Conservation (phyloP, 495 filamentous ascomycete species). For the Xylona heveae region DNA sequence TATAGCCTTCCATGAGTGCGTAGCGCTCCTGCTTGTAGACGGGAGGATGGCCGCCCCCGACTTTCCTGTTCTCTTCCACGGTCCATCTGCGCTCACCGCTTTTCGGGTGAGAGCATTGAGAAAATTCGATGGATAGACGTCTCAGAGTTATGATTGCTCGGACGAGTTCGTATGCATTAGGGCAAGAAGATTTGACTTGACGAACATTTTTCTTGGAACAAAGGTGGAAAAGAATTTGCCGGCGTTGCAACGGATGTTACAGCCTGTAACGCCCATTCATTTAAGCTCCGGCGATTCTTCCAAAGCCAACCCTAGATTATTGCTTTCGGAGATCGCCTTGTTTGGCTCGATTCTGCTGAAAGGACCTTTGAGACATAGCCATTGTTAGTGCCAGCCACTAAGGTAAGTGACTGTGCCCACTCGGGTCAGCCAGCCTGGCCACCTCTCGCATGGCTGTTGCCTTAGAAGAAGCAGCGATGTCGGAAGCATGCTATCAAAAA, state of each 20-base stretch:
- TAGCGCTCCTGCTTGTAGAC: background rate
- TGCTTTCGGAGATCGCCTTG: slow-evolving; percentile 8
- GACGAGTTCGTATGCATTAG: slow-evolving; percentile 15
- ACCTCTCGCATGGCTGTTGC: background rate
- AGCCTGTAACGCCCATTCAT: slow-evolving; percentile 24
- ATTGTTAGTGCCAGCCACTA: slow-evolving; percentile 1
- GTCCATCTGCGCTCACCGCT: too few relatives aligned
- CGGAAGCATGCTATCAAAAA: too few relatives aligned
- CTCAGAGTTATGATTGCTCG: slow-evolving; percentile 4
- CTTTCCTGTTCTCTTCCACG: too few relatives aligned
- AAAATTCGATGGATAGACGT: background rate
- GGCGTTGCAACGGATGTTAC: slow-evolving; percentile 26
- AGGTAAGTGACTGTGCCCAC: slow-evolving; percentile 8
- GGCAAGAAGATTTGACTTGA: slow-evolving; percentile 8
- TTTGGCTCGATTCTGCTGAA: slow-evolving; percentile 1
- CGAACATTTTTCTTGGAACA: slow-evolving; percentile 13
- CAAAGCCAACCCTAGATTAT: too few relatives aligned
- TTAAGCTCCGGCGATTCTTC: slow-evolving; percentile 20
- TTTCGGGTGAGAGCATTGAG: too few relatives aligned
- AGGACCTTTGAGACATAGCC: background rate
- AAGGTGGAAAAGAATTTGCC: slow-evolving; percentile 19
- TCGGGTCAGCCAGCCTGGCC: background rate
- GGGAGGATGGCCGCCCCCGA: background rate
- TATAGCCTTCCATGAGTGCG: background rate
- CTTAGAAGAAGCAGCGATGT: background rate